Evolutionary conservation across 139 green algal species (phyloP).

Genomic region (Cymbomonas tetramitiformis): DNA sequence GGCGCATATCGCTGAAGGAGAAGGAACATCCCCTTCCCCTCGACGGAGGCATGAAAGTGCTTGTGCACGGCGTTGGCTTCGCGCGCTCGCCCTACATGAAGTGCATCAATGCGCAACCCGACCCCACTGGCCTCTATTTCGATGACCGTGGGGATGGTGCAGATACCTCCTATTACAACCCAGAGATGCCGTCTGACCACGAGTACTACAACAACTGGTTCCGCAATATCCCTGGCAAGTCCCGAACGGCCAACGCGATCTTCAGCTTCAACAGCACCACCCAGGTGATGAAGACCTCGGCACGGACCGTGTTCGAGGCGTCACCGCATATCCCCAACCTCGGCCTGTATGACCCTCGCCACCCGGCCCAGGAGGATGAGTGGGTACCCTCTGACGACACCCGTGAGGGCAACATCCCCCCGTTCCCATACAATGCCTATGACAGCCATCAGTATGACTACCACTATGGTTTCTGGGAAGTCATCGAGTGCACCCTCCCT

Average conservation of each 20-base stretch:
- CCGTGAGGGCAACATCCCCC: not conserved
- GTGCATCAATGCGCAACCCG: slow-evolving; percentile 1
- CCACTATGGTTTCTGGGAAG: slow-evolving; percentile 12
- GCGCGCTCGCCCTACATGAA: slow-evolving; percentile 16
- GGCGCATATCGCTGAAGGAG: no score
- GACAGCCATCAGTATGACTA: slow-evolving; percentile 4
- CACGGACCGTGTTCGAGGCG: not conserved
- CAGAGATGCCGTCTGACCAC: not conserved
- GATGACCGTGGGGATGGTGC: not conserved
- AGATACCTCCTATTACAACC: not conserved
- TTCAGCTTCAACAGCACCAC: not conserved
- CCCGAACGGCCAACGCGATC: no score
- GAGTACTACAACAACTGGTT: slow-evolving; percentile 5
- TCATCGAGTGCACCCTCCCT: not conserved
- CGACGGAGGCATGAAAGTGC: slow-evolving; percentile 5
- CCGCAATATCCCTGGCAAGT: not conserved
- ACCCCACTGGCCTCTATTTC: not conserved
- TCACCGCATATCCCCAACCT: not conserved
- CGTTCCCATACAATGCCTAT: not conserved
- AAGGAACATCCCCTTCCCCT: slow-evolving; percentile 6
- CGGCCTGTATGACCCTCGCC: not conserved
- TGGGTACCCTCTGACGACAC: not conserved
- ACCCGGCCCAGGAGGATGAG: not conserved
- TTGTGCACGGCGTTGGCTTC: slow-evolving; percentile 16
- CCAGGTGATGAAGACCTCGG: no score